Evolutionary conservation across 768 basidiomycete genomes (phyloP), one percentile per base, ranked within the genome.

Genomic region (Gautieria morchelliformis): DNA sequence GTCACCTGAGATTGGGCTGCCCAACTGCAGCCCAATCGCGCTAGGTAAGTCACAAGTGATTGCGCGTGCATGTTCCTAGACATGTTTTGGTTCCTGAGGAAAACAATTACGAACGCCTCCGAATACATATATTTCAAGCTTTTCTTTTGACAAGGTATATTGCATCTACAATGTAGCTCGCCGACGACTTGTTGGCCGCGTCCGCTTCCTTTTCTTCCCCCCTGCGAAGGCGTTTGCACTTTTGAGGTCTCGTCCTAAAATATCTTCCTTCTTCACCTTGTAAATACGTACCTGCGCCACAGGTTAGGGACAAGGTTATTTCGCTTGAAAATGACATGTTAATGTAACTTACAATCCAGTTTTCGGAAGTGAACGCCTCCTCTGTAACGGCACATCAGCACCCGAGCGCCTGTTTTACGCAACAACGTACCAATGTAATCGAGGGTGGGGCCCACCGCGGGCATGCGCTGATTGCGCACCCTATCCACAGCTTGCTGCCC

Each of bases 301-400:
- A 33, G 56, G 33, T 37, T 45, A 14, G 48, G 14, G 39, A n/a
- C 37, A 46, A 10, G 10, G 8, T n/a, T n/a, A 30, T 14, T 27
- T 49, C 27, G 12, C 10, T 30, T 30, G 7, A 4, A 32, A 37
- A 37, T 37, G 14, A 37, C 35, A 37, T 37, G 35, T 3, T 37
- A 37, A 37, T 2, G n/a, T 9, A 10, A 76, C 84, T 70, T 65
- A 93, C 95, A 62, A 99, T 95, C 96, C 96, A 99, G 72, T 99
- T 99, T 75, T 99, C 96, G 7, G 93, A 91, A 1, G 96, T 99
- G 76, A 94, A 99, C 8, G 95, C 96, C 71, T 99, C 96, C 61
- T 99, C 92, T 91, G 60, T 10, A 59, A 14, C 62, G 44, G 40
- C 41, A 51, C 47, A 56, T 53, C 51, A 33, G n/a, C 17, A 44